A percentile compares a stretch with the other conserved stretches of the same genome.
phyloP scores from a whole-genome alignment of 306 rosid genomes.

The Cucurbita ficifolia region DNA sequence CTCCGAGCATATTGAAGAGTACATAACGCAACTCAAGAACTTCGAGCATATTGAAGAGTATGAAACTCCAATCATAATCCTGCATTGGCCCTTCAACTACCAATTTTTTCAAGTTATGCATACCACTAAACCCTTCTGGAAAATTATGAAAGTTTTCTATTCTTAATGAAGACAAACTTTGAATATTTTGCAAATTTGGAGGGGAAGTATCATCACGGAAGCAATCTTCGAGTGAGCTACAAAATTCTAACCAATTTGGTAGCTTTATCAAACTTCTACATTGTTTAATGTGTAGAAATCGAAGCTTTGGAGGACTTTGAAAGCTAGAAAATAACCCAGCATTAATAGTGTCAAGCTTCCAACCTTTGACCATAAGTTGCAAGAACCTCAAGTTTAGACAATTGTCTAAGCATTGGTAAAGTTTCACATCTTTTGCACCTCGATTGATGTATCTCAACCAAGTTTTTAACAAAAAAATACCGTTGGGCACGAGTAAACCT shows the following conservation, averaged over 20 bases:
- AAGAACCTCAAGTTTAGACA: neutral
- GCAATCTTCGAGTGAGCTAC: neutral
- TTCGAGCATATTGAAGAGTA: neutral
- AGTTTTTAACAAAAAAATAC: neutral
- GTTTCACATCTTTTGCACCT: neutral
- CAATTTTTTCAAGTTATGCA: neutral
- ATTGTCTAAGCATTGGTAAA: constrained; percentile 1
- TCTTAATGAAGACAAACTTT: neutral
- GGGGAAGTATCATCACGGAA: neutral
- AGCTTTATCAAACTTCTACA: neutral
- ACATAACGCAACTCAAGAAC: neutral
- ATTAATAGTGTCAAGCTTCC: neutral
- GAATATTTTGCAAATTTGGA: neutral
- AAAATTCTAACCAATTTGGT: neutral
- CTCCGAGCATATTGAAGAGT: no score
- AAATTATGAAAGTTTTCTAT: neutral
- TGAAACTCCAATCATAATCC: neutral
- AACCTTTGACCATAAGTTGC: neutral
- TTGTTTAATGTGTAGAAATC: neutral
- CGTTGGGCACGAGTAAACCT: neutral
- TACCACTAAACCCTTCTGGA: neutral
- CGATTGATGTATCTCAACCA: neutral
- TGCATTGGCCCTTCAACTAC: neutral
- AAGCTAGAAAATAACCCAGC: neutral
- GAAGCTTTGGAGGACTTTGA: neutral